Evolutionary conservation across 2,329 filamentous ascomycete genomes (phyloP), one percentile per base, ranked within the genome.

Genomic region (Ophiostoma quercus): DNA sequence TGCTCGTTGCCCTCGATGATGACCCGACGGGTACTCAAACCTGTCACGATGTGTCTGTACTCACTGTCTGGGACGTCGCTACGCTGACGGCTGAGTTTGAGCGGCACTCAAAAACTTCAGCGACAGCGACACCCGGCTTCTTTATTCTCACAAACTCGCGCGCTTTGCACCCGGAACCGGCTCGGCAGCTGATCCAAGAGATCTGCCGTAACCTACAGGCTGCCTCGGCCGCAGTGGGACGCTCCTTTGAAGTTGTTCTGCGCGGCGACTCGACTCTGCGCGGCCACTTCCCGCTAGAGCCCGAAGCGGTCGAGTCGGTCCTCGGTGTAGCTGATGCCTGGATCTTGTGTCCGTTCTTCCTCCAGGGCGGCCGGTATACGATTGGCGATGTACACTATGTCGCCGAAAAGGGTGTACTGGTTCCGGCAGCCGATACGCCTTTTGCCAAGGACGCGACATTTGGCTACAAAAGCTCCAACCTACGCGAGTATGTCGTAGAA

Each of bases 1-100:
- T 77, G 9, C 76, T 81, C 7, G 77, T 84, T 4, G 78, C 78
- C 0, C 78, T 84, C 6, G 84, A 87, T 68, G 85, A 87, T 71
- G 84, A 87, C 69, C 84, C 85, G 41, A 87, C 85, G 0, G 84
- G 85, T n/a, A 87, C 85, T 0, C 85, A 87, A 74, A 87, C 85
- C n/a, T 87, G 85, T 75, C 84, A 87, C 75, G 81, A 84, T 73
- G 82, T 88, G 71, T 77, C 79, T 67, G 84, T 87, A 1, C 78
- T 88, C 25, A 85, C 84, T 0, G 82, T 83, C 5, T 87, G 84
- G 84, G 82, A 84, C 70, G 73, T 80, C 6, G 73, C 77, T 1
- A 82, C 79, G 0, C 78, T 87, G 1, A 76, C 76, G 2, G 72
- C 75, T 8, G 83, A 85, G 73, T 82, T 87, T 72, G 75, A 75